Percentiles rank a stretch among this genome's conserved stretches.
Evolutionary conservation across 2,329 filamentous ascomycete species (phyloP).

Genomic region (Ophioceras dolichostomum): DNA sequence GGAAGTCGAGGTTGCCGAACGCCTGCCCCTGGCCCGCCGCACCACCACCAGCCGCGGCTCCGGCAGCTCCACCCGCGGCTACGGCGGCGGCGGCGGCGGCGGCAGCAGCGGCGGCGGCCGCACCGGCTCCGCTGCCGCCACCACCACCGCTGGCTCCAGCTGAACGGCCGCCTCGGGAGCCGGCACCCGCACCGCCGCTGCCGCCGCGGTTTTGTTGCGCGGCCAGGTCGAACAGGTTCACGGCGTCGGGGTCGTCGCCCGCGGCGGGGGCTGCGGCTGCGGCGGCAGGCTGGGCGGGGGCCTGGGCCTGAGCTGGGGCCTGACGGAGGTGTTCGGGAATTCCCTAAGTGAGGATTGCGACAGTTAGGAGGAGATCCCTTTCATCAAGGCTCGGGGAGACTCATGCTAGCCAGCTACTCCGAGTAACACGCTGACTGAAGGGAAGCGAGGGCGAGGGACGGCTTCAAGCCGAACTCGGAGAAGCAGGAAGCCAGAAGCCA

Average conservation of each 20-base stretch:
- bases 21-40: constrained; percentile 28
- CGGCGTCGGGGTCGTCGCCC: constrained; percentile 50
- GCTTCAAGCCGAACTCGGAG: too few relatives aligned
- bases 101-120: constrained; percentile 19
- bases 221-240: constrained; percentile 90
- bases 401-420: too few relatives aligned
- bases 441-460: too few relatives aligned
- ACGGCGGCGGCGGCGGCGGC: constrained; percentile 28
- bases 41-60: constrained; percentile 34
- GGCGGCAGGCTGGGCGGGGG: constrained; percentile 27
- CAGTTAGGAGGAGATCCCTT: too few relatives aligned
- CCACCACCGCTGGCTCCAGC: constrained; percentile 22
- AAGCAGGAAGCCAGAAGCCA: too few relatives aligned
- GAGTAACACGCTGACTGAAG: too few relatives aligned
- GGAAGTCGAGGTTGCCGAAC: constrained; percentile 77
- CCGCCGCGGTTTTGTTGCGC: constrained; percentile 53
- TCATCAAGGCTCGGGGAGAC: too few relatives aligned
- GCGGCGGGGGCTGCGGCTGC: constrained; percentile 26
- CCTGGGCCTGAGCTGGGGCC: constrained; percentile 23
- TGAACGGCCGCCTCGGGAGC: constrained; percentile 24
- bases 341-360: too few relatives aligned
- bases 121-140: constrained; percentile 26
- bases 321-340: constrained; percentile 76
- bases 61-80: constrained; percentile 31
- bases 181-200: constrained; percentile 29